Percentiles rank a stretch among this genome's conserved stretches.
phyloP scores from a whole-genome alignment of 2,329 filamentous ascomycete genomes.

The Penicillium sp. region DNA sequence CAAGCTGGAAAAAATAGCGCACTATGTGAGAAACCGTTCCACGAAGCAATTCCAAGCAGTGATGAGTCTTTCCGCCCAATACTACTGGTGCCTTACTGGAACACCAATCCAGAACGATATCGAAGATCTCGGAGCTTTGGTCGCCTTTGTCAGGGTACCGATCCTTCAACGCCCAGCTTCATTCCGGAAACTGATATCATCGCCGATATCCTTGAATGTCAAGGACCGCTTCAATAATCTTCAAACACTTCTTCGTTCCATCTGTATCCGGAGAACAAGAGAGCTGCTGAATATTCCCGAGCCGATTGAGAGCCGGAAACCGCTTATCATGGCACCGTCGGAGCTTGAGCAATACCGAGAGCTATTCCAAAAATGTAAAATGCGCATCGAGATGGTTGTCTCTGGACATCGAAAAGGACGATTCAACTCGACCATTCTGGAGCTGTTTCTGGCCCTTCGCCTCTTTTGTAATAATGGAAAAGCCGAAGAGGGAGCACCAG shows the following conservation, averaged over 20 bases:
- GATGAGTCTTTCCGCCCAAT: conserved; percentile 42
- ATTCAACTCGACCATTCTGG: conserved; percentile 1
- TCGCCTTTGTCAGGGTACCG: conserved; percentile 49
- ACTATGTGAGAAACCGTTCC: conserved; percentile 52
- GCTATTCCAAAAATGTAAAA: not conserved
- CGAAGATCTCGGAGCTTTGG: conserved; percentile 54
- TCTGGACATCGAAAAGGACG: not conserved
- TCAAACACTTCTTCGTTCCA: not conserved
- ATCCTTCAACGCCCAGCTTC: not conserved
- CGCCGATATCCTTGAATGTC: conserved; percentile 22
- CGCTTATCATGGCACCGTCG: not conserved
- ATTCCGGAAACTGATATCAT: conserved; percentile 3
- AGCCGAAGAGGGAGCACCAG: conserved; percentile 25
- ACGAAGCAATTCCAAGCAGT: conserved; percentile 50
- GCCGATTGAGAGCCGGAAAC: not conserved
- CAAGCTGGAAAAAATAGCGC: conserved; percentile 38
- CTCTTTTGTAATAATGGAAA: conserved; percentile 6
- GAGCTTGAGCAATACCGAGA: conserved; percentile 15
- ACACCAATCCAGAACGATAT: conserved; percentile 58
- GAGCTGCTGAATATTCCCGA: not conserved
- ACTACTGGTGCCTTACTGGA: conserved; percentile 56
- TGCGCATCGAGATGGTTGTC: conserved; percentile 3
- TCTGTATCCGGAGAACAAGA: not conserved
- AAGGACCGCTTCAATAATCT: not conserved
- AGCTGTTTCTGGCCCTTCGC: not conserved